These are phyloP conservation scores for Botryotinia calthae DNA, from an alignment of 2,329 filamentous ascomycete genomes.

Conservation along the genomic window DNA sequence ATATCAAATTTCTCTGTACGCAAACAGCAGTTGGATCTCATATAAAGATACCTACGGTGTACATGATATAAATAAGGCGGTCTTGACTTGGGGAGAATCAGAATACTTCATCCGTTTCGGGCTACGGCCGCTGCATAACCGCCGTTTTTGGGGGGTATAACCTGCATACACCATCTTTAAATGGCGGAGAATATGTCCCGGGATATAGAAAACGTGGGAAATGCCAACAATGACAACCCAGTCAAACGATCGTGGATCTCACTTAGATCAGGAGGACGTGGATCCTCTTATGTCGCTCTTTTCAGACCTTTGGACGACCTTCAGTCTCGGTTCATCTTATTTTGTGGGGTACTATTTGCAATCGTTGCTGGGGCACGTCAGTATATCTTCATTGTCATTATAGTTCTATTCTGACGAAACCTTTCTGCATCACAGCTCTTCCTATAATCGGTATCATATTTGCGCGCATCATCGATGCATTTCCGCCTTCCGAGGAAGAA, in stretches of 20 bases:
- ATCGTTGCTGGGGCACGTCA: not conserved
- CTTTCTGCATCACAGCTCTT: constrained; percentile 43
- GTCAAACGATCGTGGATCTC: not conserved
- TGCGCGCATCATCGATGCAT: constrained; percentile 60
- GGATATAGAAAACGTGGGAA: not conserved
- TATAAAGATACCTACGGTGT: not conserved
- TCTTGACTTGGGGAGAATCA: not conserved
- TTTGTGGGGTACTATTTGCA: constrained; percentile 37
- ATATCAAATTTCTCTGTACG: not conserved
- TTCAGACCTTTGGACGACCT: constrained; percentile 45
- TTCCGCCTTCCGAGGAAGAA: constrained; percentile 47
- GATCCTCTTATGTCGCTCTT: constrained; percentile 47
- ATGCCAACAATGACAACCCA: not conserved
- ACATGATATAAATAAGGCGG: not conserved
- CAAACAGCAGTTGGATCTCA: not conserved
- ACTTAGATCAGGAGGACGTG: not conserved
- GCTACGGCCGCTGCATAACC: not conserved
- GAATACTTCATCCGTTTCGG: no score
- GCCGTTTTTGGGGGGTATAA: not conserved
- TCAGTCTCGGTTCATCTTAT: constrained; percentile 40
- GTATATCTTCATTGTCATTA: not conserved
- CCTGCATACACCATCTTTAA: not conserved
- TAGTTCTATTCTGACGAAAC: not conserved
- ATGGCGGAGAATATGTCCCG: not conserved
- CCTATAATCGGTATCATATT: constrained; percentile 64